Base-by-base conservation (phyloP, 2,329 filamentous ascomycete species). In the Penicillium digitatum region DNA sequence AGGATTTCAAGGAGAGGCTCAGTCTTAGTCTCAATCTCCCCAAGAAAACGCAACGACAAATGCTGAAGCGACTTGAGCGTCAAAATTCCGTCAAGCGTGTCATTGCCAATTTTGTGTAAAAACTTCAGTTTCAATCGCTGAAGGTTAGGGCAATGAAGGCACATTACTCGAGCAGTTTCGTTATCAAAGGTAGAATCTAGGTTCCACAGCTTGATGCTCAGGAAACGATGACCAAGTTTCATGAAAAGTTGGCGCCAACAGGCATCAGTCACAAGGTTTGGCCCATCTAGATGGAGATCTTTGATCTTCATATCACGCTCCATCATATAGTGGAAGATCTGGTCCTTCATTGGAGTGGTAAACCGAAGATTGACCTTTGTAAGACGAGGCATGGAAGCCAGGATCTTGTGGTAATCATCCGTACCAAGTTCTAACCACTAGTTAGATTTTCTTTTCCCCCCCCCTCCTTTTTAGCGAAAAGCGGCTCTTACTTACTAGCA, bases 261-360 rank as follows among this genome's bases (percentile, higher is more conserved):
- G 4, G 81, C 77, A 57, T 94, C 86, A 10, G 87, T 86, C 16
- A 97, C 78, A 0, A 97, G 82, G 62, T 96, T 97, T 10, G 90
- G 85, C 11, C 90, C 89, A 59, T 94, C 87, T 0, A 97, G 80
- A 59, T 90, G 88, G 40, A 97, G 79, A 53, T 84, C 81, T 56
- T 85, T 82, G n/a, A 96, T 78, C 9, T 81, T 74, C 47, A 84
- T 82, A 47, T 88, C 81, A 45, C 89, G 88, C 52, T 85, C 85
- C 20, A 89, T 78, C 66, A 96, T 82, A 70, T 93, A 96, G 49
- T 90, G 83, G 72, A 96, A 81, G 39, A 91, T 88, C 37, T 80
- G 79, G 66, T 96, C 88, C 72, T 95, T 96, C 79, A 96, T 87
- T 68, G 96, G 92, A 47, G 94, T 89, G n/a, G 87, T 90, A 66